A percentile compares a stretch with the other conserved stretches of the same genome.
Conservation (phyloP, 768 basidiomycete genomes). For the Naganishia antarctica region DNA sequence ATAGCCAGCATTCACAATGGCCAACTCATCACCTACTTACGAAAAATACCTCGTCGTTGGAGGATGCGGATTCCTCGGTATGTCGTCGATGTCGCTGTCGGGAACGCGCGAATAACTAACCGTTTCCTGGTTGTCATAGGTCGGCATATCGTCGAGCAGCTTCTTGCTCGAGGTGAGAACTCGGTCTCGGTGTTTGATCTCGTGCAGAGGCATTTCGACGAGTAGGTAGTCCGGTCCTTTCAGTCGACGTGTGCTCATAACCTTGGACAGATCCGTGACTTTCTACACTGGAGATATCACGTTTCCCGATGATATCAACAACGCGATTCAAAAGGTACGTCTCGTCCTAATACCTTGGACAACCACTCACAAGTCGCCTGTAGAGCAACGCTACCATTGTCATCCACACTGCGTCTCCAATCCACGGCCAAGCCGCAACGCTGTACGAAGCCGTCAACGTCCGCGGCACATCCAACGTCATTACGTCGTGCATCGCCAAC, state of each 20-base stretch:
- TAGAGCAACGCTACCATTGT: conserved; percentile 81
- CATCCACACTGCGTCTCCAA: conserved; percentile 89
- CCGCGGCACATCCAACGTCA: conserved; percentile 64
- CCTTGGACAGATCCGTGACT: conserved; percentile 50
- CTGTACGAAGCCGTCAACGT: conserved; percentile 92
- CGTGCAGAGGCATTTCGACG: conserved; percentile 73
- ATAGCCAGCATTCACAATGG: conserved; percentile 14
- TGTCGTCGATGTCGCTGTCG: background rate
- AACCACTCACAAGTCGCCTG: background rate
- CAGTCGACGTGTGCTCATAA: background rate
- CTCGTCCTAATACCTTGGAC: background rate
- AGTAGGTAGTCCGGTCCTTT: conserved; percentile 34
- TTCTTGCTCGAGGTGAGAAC: conserved; percentile 68
- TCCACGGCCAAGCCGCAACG: conserved; percentile 63
- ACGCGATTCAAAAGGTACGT: conserved; percentile 68
- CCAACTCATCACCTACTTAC: conserved; percentile 23
- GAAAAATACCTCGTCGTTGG: conserved; percentile 89
- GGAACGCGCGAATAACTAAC: background rate
- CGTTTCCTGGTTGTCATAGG: conserved; percentile 46
- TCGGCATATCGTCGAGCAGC: conserved; percentile 79
- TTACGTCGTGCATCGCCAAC: conserved; percentile 69
- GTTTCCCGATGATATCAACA: conserved; percentile 64
- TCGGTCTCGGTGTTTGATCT: conserved; percentile 82
- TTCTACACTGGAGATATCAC: conserved; percentile 90
- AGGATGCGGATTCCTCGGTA: conserved; percentile 58